These are phyloP conservation scores for Neurospora sp. DNA, from an alignment of 2,329 filamentous ascomycete genomes.

Conservation along the genomic window DNA sequence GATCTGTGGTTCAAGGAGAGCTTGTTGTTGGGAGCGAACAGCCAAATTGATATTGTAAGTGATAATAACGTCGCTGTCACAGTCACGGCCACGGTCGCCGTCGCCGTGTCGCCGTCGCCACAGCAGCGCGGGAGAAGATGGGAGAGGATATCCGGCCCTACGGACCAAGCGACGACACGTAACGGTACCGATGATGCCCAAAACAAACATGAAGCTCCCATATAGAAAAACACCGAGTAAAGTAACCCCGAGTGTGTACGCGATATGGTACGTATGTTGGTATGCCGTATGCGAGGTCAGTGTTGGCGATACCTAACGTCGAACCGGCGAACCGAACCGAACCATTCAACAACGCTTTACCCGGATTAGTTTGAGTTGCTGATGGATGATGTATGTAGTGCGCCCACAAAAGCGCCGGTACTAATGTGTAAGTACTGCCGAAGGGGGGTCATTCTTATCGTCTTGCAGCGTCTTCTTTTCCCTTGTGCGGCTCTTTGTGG, in stretches of 20 bases:
- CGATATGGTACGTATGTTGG: not conserved
- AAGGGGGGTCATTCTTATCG: not conserved
- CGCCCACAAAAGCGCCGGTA: not conserved
- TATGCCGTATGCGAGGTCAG: not conserved
- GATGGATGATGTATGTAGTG: not conserved
- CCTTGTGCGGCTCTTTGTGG: not conserved
- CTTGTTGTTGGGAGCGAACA: not conserved
- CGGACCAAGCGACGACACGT: not conserved
- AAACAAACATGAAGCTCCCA: not conserved
- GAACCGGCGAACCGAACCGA: not conserved
- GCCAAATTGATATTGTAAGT: not conserved
- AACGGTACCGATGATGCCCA: not conserved
- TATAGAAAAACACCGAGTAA: not conserved
- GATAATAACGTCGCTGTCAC: not conserved
- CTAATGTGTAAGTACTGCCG: not conserved
- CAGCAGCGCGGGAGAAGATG: not conserved
- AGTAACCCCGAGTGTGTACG: not conserved
- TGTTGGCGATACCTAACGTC: not conserved
- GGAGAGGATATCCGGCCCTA: not conserved
- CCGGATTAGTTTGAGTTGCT: not conserved
- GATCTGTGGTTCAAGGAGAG: not conserved
- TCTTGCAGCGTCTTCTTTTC: not conserved
- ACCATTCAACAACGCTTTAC: not conserved
- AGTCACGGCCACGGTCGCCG: not conserved
- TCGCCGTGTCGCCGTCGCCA: not conserved